These are phyloP conservation scores for Cercospora canescens DNA, from an alignment of 2,329 filamentous ascomycete genomes.

Conservation along the genomic window DNA sequence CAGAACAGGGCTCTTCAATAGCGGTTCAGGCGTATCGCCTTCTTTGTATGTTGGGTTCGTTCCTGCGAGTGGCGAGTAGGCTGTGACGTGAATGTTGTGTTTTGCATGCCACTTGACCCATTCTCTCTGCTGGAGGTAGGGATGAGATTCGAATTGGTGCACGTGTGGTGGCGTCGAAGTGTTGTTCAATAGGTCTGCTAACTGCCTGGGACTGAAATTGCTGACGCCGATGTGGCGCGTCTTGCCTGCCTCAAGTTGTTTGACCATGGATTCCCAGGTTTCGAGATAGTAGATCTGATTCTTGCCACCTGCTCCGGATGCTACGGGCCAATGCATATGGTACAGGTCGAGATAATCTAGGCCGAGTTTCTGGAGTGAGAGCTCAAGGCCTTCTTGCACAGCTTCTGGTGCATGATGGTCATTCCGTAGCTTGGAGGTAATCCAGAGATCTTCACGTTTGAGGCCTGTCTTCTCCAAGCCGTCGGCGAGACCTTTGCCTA, in stretches of 20 bases:
- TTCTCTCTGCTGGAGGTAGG: conserved; percentile 31
- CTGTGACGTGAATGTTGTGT: conserved; percentile 30
- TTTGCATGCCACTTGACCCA: conserved; percentile 27
- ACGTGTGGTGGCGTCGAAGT: conserved; percentile 26
- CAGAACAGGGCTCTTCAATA: conserved; percentile 59
- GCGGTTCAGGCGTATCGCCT: conserved; percentile 24
- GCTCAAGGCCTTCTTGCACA: conserved; percentile 36
- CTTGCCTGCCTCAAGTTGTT: conserved; percentile 30
- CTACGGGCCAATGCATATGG: conserved; percentile 48
- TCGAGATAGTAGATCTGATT: conserved; percentile 30
- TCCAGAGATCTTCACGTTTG: conserved; percentile 39
- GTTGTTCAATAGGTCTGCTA: conserved; percentile 30
- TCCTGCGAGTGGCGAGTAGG: conserved; percentile 34
- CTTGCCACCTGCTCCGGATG: conserved; percentile 21
- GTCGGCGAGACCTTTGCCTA: conserved; percentile 44
- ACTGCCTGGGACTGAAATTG: conserved; percentile 34
- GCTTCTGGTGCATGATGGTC: conserved; percentile 35
- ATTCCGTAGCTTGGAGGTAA: conserved; percentile 40
- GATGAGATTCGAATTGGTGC: conserved; percentile 36
- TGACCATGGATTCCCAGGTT: conserved; percentile 34
- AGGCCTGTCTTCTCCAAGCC: conserved; percentile 37
- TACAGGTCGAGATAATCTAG: conserved; percentile 47
- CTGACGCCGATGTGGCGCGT: conserved; percentile 33
- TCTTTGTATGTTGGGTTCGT: conserved; percentile 45
- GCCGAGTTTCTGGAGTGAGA: conserved; percentile 42